Percentiles rank a stretch among this genome's conserved stretches.
Evolutionary conservation across 164 flowering plant species (phyloP).

Genomic region (Umbilicus rupestris): DNA sequence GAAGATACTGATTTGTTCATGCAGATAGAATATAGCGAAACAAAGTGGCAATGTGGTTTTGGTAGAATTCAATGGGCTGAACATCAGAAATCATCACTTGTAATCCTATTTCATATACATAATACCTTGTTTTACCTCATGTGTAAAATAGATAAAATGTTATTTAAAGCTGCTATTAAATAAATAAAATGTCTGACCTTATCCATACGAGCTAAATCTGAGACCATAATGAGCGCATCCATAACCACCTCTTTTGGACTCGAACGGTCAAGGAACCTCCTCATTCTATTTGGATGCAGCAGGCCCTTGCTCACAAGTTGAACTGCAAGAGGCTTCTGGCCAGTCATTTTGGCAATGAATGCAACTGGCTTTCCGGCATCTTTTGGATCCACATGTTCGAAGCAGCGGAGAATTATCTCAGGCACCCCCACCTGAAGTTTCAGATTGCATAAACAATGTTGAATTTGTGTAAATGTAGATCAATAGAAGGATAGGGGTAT

Average conservation of each 20-base stretch:
- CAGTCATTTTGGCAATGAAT: slow-evolving; percentile 79
- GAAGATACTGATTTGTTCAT: background rate
- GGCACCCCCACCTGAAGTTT: slow-evolving; percentile 69
- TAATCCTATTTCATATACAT: background rate
- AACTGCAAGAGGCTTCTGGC: slow-evolving; percentile 51
- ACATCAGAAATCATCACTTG: background rate
- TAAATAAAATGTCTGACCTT: slow-evolving; percentile 41
- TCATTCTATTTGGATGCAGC: slow-evolving; percentile 54
- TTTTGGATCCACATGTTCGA: slow-evolving; percentile 58
- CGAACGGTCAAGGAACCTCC: slow-evolving; percentile 49
- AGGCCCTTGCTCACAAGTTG: slow-evolving; percentile 80
- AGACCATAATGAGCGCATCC: slow-evolving; percentile 75
- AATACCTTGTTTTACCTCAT: background rate
- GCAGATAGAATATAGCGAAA: background rate
- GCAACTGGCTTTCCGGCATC: slow-evolving; percentile 77
- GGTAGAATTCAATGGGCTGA: background rate
- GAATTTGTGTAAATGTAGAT: background rate
- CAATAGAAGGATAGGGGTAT: background rate
- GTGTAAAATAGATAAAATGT: background rate
- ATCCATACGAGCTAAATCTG: slow-evolving; percentile 93
- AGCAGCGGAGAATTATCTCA: slow-evolving; percentile 48
- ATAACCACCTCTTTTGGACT: slow-evolving; percentile 66
- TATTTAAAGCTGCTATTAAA: background rate
- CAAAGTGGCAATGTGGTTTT: background rate
- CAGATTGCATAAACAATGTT: slow-evolving; percentile 6